Base-by-base conservation (phyloP, 345 rosid species). In the Lumnitzera littorea region DNA sequence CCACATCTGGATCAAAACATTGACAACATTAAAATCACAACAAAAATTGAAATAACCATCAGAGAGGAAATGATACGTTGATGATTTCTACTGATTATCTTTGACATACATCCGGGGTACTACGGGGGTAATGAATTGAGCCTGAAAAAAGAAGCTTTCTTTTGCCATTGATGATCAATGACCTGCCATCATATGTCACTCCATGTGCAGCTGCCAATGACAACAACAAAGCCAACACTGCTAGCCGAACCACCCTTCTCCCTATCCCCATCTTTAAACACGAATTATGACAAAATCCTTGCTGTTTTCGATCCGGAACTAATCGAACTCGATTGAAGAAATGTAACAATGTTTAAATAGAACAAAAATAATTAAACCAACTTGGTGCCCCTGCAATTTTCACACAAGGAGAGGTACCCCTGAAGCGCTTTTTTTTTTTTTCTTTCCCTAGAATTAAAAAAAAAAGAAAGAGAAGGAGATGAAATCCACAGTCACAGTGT, bases 141-240 rank as follows among this genome's bases (percentile, higher is more conserved):
- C 92, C 92, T 10, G 87, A 80, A 60, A 81, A 86, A 41, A 86
- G 72, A 59, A 86, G 79, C 62, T 81, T 80, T 66, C 92, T 69
- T 52, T 58, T 72, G 5, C 92, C 92, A 65, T 83, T 62, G 48
- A 86, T 6, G 48, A 83, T 79, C 65, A 83, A 41, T 11, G 92
- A 83, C 51, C 70, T 77, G 31, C 64, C 75, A 60, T 86, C 92
- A 47, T 81, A 83, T 2, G 68, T 67, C 13, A 86, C 81, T 10
- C 74, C 66, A 5, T 6, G 51, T 0, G 58, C 76, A 11, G 46
- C 4, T 1, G 68, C 66, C 1, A 58, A 62, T 27, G 74, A 31
- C 55, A 64, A 46, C 24, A 78, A 41, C 50, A 64, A 43, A 15
- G 53, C 15, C 24, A 78, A 31, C 48, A 76, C 31, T 7, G 69